Conservation (phyloP, 2,329 filamentous ascomycete species). For the Claviceps lovelessii region DNA sequence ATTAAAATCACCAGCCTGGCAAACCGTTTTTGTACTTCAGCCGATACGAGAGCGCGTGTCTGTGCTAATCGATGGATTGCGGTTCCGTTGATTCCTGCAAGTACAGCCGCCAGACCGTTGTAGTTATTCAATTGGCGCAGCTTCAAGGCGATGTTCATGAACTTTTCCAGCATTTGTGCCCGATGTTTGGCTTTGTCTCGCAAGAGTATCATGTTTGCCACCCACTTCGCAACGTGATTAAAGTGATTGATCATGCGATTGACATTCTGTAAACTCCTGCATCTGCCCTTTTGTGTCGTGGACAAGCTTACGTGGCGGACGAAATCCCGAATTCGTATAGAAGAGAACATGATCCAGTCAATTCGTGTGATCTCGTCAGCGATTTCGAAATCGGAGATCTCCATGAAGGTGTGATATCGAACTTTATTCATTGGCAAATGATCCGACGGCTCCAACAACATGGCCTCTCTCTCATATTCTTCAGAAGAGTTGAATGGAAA, state of each 20-base stretch:
- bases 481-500: constrained; percentile 55
- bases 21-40: constrained; percentile 66
- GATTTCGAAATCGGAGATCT: constrained; percentile 67
- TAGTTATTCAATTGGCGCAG: constrained; percentile 91
- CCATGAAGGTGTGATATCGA: constrained; percentile 85
- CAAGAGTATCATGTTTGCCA: constrained; percentile 70
- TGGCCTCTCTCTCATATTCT: constrained; percentile 66
- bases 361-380: constrained; percentile 87
- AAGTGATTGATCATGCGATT: constrained; percentile 91
- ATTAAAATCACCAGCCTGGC: constrained; percentile 81
- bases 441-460: constrained; percentile 54
- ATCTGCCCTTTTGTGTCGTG: constrained; percentile 55
- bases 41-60: constrained; percentile 61
- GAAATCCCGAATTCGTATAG: constrained; percentile 82
- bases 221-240: constrained; percentile 72
- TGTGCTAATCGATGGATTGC: constrained; percentile 71
- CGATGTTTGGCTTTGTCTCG: constrained; percentile 94
- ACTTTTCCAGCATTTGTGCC: constrained; percentile 82
- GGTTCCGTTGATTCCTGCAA: constrained; percentile 82
- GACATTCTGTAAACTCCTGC: constrained; percentile 67
- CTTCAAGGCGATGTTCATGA: constrained; percentile 79
- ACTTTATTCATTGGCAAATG: constrained; percentile 63
- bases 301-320: constrained; percentile 79
- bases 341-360: constrained; percentile 97
- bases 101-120: constrained; percentile 83